Base-by-base conservation (phyloP, 1,139 yeast genomes). In the Candida anutae region DNA sequence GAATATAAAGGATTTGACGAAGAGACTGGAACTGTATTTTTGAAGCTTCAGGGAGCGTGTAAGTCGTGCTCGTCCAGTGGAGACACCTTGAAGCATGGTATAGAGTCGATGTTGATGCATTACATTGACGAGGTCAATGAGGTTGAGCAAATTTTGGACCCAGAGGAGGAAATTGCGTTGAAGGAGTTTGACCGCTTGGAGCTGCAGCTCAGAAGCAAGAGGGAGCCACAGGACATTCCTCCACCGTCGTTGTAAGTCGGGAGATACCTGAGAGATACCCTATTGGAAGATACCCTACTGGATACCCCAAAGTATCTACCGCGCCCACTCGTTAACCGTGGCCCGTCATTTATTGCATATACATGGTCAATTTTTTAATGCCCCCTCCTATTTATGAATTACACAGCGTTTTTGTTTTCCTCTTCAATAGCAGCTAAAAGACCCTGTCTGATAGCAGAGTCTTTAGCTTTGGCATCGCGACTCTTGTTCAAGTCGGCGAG, bases 41-140 rank as follows among this genome's bases (percentile, higher is more conserved):
- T 83, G 45, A 79, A 79, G 50, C 63, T 83, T 29, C 79, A 77
- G 40, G 94, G 94, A 22, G 94, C 94, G 3, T 83, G 94, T 54
- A 72, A 85, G 32, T 68, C 85, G 2, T 83, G 94, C 41, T 78
- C 83, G 33, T 65, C 82, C 21, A 75, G 84, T 45, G 76, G 78
- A 30, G 87, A 81, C 31, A 83, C 94, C 3, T 63, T 83, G 38
- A 81, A 78, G 46, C 71, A 77, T 44, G 94, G 94, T 16, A 82
- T 83, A 30, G 94, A 83, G 52, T 63, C 79, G 27, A 83, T 83
- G 94, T 65, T 83, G 50, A 81, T 72, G 64, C 87, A 83, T 51
- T 83, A 83, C 44, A 77, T 83, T 19, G 93, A 83, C 39, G 94
- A 82, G 46, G 94, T 83, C 21, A 67, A 69, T 30, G 80, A 78